Base-by-base conservation (phyloP, 2,329 filamentous ascomycete species). In the Aspergillus novoparasiticus region DNA sequence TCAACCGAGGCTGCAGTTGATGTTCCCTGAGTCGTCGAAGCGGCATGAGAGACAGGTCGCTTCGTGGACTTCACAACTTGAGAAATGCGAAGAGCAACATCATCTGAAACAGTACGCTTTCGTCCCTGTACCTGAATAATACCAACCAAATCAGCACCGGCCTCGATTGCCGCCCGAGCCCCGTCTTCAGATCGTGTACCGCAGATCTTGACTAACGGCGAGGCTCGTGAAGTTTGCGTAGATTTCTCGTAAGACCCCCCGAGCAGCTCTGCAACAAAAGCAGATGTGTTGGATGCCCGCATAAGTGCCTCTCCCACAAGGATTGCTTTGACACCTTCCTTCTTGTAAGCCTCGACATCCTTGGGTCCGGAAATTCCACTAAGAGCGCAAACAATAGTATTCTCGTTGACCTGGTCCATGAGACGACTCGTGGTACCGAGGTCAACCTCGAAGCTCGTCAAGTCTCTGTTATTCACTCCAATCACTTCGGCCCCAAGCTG, bases 371-470 rank as follows among this genome's bases (percentile, higher is more conserved):
- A 93, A 71, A 99, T 99, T 54, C 95, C 95, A 75, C 94, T 98
- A 39, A 99, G 85, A 11, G 95, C 96, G 76, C 93, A 97, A 32
- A 99, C 90, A 64, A 97, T 90, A 4, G 93, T 96, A 60, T 88
- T 90, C 66, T 91, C 87, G 2, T 93, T 90, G 3, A 97, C 94
- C 81, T 94, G 90, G 72, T 89, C 90, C 79, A 96, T 92, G 56
- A 99, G 82, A 28, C 94, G 89, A 73, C 91, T 93, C 1, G 94
- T 97, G 0, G 94, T 99, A 65, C 91, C 89, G 66, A 99, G 86
- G 76, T 99, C 96, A 23, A 99, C 95, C 75, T 98, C 94, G 72
- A 99, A 99, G 72, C 90, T 98, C 70, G 94, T 94, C 14, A 99
- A 84, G 73, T 99, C 96, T 60, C 95, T 89, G 81, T 99, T 99